Evolutionary conservation across 2,329 filamentous ascomycete species (phyloP).

Genomic region (Ophiosphaerella herpotricha): DNA sequence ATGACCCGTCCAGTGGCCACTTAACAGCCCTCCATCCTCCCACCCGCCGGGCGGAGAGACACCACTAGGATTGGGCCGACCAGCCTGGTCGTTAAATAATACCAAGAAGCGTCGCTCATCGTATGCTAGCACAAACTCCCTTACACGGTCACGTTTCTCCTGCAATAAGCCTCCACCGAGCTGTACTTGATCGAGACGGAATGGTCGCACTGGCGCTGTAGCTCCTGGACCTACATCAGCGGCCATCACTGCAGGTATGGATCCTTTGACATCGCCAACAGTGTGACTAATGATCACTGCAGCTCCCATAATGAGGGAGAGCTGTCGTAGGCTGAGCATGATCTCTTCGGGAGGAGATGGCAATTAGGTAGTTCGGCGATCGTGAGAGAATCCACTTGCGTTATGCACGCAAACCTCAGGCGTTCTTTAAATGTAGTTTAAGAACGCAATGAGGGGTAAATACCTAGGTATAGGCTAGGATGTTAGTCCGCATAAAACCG

Average conservation of each 20-base stretch:
- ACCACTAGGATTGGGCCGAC: conserved; percentile 14
- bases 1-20: conserved; percentile 18
- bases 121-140: conserved; percentile 11
- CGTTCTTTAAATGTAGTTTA: too few relatives aligned
- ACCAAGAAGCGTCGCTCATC: conserved; percentile 20
- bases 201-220: conserved; percentile 16
- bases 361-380: too few relatives aligned
- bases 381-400: too few relatives aligned
- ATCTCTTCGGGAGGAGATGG: too few relatives aligned
- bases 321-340: too few relatives aligned
- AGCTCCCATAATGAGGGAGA: too few relatives aligned
- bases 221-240: conserved; percentile 9
- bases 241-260: neutral
- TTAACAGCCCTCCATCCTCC: conserved; percentile 18
- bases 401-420: too few relatives aligned
- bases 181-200: conserved; percentile 17
- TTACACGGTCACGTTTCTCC: conserved; percentile 17
- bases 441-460: too few relatives aligned
- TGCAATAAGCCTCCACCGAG: conserved; percentile 16
- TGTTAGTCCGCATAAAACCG: too few relatives aligned
- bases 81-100: conserved; percentile 20
- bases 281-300: too few relatives aligned
- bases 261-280: neutral
- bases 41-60: conserved; percentile 14
- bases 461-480: too few relatives aligned